Conservation (phyloP, 257 asterid species). For the Solanum clarkiae region DNA sequence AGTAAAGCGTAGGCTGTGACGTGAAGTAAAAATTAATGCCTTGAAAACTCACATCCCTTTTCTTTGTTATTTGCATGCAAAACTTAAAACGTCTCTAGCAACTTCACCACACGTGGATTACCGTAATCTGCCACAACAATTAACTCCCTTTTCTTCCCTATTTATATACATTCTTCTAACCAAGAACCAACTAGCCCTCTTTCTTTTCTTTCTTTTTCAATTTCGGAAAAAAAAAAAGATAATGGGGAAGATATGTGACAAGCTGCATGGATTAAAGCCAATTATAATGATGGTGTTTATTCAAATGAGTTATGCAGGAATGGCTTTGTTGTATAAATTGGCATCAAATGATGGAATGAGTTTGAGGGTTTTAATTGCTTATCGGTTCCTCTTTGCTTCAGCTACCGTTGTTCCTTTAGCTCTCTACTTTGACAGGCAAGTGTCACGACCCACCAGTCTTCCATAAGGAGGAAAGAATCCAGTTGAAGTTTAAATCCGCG, state of each 20-base stretch:
- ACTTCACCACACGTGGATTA: background rate
- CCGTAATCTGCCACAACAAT: background rate
- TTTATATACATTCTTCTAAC: background rate
- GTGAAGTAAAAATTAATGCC: background rate
- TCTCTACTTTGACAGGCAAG: conserved; percentile 40
- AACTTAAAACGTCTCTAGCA: background rate
- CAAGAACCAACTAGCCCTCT: background rate
- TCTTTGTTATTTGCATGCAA: background rate
- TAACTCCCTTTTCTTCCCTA: background rate
- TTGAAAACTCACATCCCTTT: background rate
- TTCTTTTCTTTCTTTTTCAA: background rate
- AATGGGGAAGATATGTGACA: conserved; percentile 24
- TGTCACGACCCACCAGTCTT: too few relatives aligned
- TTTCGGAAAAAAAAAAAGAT: background rate
- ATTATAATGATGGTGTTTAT: conserved; percentile 38
- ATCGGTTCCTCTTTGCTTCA: conserved; percentile 52
- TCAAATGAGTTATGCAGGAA: conserved; percentile 30
- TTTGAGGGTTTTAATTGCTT: conserved; percentile 43
- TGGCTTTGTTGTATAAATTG: conserved; percentile 36
- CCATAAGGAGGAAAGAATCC: too few relatives aligned
- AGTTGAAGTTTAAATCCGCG: too few relatives aligned
- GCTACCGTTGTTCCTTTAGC: conserved; percentile 52
- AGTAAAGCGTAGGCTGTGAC: background rate
- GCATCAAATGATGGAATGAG: conserved; percentile 35
- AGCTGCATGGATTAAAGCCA: conserved; percentile 44